Conservation (phyloP, 345 rosid species). For the Schrenkiella parvula region DNA sequence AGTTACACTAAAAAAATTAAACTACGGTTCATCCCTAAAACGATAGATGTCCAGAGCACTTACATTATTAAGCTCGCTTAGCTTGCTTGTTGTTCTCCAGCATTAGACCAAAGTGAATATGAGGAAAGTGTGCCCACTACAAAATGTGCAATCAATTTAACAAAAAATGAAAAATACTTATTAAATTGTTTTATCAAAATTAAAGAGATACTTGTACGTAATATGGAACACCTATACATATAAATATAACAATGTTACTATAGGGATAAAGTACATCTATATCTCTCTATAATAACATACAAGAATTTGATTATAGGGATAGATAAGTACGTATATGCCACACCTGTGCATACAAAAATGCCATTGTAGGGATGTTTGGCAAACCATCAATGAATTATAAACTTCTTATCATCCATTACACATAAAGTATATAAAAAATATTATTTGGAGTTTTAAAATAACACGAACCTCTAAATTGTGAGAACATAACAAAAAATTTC, state of each 20-base stretch:
- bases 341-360: not conserved
- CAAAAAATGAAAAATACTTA: not conserved
- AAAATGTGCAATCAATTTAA: slow-evolving; percentile 4
- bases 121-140: slow-evolving; percentile 98
- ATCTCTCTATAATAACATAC: not conserved
- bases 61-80: slow-evolving; percentile 46
- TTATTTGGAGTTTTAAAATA: not conserved
- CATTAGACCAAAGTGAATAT: slow-evolving; percentile 83
- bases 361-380: not conserved
- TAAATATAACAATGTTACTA: not conserved
- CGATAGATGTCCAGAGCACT: slow-evolving; percentile 17
- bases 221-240: not conserved
- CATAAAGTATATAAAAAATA: too few relatives aligned
- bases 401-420: not conserved
- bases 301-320: not conserved
- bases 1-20: not conserved
- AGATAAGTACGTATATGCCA: not conserved
- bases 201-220: not conserved
- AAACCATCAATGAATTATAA: not conserved
- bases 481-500: too few relatives aligned
- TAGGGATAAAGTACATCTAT: not conserved
- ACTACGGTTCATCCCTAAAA: not conserved
- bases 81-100: slow-evolving; percentile 69
- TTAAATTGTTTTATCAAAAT: not conserved
- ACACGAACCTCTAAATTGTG: not conserved